Conservation (phyloP, 768 basidiomycete species). For the Termitomyces sp. region DNA sequence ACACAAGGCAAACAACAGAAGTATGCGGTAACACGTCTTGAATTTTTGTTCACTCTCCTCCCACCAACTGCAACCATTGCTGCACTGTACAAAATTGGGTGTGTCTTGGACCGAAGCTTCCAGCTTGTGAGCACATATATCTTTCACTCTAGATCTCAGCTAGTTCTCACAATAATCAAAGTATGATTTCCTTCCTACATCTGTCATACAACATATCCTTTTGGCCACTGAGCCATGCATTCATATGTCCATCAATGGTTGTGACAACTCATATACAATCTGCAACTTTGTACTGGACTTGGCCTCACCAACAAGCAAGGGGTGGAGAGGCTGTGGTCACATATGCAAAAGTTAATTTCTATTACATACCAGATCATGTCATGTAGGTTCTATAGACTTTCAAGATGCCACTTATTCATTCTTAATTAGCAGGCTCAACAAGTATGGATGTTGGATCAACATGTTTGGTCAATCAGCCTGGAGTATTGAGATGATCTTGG, state of each 20-base stretch:
- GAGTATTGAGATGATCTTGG: conserved; percentile 27
- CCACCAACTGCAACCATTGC: conserved; percentile 24
- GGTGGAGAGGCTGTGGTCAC: conserved; percentile 31
- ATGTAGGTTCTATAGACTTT: conserved; percentile 25
- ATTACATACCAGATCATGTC: conserved; percentile 27
- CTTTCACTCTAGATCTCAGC: too few species aligned
- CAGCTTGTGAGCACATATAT: conserved; percentile 26
- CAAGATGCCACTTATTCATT: too few species aligned
- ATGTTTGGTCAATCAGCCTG: conserved; percentile 19
- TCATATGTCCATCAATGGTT: conserved; percentile 21
- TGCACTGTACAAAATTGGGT: conserved; percentile 30
- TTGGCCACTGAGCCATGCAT: too few species aligned
- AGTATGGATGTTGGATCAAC: too few species aligned
- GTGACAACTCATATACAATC: conserved; percentile 28
- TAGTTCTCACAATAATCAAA: too few species aligned
- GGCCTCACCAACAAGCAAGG: conserved; percentile 28
- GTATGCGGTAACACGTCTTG: conserved; percentile 30
- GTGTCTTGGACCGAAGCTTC: conserved; percentile 27
- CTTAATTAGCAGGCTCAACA: too few species aligned
- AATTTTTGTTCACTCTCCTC: conserved; percentile 23
- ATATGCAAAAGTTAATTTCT: conserved; percentile 28
- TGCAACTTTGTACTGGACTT: conserved; percentile 15
- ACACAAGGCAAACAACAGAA: conserved; percentile 35
- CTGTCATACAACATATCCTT: conserved; percentile 20
- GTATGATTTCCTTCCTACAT: conserved; percentile 9